phyloP scores from a whole-genome alignment of 192 early-diverging fungal species.

The Obelidium mucronatum region DNA sequence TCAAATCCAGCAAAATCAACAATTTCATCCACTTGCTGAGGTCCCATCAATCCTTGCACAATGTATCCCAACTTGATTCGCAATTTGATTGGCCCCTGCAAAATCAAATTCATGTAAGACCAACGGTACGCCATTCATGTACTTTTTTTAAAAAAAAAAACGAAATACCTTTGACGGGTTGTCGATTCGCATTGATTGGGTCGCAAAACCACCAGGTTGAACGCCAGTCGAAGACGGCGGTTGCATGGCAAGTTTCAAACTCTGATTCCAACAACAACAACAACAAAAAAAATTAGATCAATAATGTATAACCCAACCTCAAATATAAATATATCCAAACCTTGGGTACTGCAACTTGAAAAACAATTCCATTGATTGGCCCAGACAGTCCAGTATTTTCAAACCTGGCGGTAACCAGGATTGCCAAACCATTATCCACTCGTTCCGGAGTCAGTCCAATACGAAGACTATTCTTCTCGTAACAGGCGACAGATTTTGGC shows the following conservation, averaged over 20 bases:
- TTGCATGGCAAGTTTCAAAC: slow-evolving; percentile 85
- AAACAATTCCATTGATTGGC: slow-evolving; percentile 68
- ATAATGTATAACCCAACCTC: no score
- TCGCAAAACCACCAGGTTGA: slow-evolving; percentile 65
- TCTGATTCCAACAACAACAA: slow-evolving; percentile 40
- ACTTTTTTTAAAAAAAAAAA: no score
- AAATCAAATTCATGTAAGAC: neutral
- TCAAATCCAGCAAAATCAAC: slow-evolving; percentile 60
- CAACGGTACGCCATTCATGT: neutral
- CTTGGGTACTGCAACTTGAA: slow-evolving; percentile 96
- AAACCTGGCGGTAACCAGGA: slow-evolving; percentile 77
- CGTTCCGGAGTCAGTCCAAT: slow-evolving; percentile 80
- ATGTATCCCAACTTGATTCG: slow-evolving; percentile 54
- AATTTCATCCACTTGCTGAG: slow-evolving; percentile 52
- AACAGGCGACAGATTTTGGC: slow-evolving; percentile 63
- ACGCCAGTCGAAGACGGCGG: slow-evolving; percentile 76
- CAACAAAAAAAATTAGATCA: slow-evolving; percentile 23
- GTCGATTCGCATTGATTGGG: slow-evolving; percentile 83
- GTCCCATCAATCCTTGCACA: slow-evolving; percentile 19
- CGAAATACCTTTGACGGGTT: slow-evolving; percentile 74
- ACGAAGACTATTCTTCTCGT: slow-evolving; percentile 79
- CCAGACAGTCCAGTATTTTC: slow-evolving; percentile 61
- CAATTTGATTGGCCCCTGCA: slow-evolving; percentile 47
- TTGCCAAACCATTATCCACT: slow-evolving; percentile 62
- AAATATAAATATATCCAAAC: slow-evolving; percentile 31